Percentiles rank a stretch among this genome's conserved stretches.
phyloP scores from a whole-genome alignment of 2,329 filamentous ascomycete species.

The Venturia carpophila region DNA sequence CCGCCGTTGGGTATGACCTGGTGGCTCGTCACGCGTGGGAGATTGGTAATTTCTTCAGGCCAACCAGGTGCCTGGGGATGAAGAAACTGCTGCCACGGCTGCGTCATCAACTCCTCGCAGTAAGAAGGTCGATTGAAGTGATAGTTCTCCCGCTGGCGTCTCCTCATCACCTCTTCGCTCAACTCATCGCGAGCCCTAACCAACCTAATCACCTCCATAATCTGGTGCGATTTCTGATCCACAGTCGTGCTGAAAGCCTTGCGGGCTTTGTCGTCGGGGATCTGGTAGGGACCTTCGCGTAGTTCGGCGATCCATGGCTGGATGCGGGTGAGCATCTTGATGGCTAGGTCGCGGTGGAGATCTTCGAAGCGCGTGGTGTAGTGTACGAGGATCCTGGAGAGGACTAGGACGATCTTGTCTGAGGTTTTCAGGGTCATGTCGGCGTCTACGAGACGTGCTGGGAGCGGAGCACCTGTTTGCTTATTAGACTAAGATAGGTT shows the following conservation, averaged over 20 bases:
- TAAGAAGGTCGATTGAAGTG: background rate
- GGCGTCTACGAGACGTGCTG: background rate
- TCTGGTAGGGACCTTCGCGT: background rate
- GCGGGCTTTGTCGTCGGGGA: background rate
- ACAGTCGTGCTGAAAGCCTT: background rate
- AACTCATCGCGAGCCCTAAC: background rate
- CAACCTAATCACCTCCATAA: background rate
- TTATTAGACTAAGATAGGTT: background rate
- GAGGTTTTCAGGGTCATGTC: background rate
- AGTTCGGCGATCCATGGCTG: background rate
- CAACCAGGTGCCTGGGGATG: constrained; percentile 4
- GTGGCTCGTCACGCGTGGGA: background rate
- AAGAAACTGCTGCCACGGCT: constrained; percentile 15
- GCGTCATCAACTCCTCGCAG: background rate
- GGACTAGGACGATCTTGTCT: background rate
- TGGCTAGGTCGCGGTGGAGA: background rate
- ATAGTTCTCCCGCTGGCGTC: background rate
- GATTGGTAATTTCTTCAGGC: background rate
- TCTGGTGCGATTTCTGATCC: background rate
- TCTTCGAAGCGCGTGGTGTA: background rate
- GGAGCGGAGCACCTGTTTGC: background rate
- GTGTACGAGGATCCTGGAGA: background rate
- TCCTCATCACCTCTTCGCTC: background rate
- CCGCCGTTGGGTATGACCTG: constrained; percentile 13
- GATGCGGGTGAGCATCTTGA: background rate